Evolutionary conservation across 1,284 basidiomycete genomes (phyloP), one percentile per base, ranked within the genome.

Genomic region (Marasmius fiardii): DNA sequence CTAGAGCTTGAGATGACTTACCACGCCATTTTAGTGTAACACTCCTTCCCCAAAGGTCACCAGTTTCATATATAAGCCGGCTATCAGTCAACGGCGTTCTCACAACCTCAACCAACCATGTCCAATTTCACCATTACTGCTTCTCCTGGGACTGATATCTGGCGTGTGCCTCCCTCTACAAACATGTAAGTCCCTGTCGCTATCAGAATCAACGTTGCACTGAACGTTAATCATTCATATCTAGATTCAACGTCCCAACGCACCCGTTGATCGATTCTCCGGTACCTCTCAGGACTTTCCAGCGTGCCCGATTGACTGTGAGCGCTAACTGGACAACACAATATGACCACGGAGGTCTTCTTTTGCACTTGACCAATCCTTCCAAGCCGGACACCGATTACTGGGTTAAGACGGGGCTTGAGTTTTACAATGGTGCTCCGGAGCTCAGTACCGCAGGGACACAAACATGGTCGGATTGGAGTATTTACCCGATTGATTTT

Each of bases 391-490:
- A 10, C 12, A 28, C 43, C 5, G 56, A 57, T 24, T 43, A 41
- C 7, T 59, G 58, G 58, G 16, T 59, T 21, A 59, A 59, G 37
- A 59, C 58, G 1, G 58, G 58, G 2, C 34, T 59, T 1, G 58
- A 59, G 33, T 54, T 50, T 20, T 59, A 59, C 33, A 47, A 51
- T 24, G 55, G 31, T 4, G 51, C 43, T 16, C 33, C 48, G 1
- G 54, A 44, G 52, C 41, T 59, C 16, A 59, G 58, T 24, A 56
- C 58, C 28, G 58, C 54, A 3, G 44, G 43, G 12, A 54, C 54
- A 1, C 28, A 44, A 7, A 45, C 43, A 2, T 59, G 39, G 23
- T 52, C 58, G 5, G 58, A 59, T 34, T 59, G 58, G 58, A 56
- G 55, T 33, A 54, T 59, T n/a, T 41, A 14, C 16, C 39, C 39